A percentile compares a stretch with the other conserved stretches of the same genome.
These are phyloP conservation scores for Neopestalotiopsis clavispora DNA, from an alignment of 2,329 filamentous ascomycete species.

Conservation along the genomic window DNA sequence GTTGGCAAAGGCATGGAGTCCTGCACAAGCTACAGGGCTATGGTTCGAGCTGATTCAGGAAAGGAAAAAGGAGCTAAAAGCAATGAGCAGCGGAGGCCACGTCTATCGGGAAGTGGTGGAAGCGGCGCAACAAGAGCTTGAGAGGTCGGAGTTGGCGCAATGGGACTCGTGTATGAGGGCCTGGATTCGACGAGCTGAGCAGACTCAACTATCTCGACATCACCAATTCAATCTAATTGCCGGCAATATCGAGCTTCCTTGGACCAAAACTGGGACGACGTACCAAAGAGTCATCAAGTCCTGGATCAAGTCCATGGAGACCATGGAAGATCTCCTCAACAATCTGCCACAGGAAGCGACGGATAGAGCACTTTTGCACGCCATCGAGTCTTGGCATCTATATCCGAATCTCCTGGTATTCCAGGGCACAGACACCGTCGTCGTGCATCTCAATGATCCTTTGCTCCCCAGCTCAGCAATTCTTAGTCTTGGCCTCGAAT, in stretches of 20 bases:
- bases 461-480: background rate
- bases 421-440: background rate
- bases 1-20: background rate
- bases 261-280: background rate
- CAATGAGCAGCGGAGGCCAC: background rate
- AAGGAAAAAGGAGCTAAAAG: background rate
- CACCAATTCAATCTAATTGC: background rate
- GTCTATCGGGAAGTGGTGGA: background rate
- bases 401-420: background rate
- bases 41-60: background rate
- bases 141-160: background rate
- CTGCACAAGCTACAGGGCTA: background rate
- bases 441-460: background rate
- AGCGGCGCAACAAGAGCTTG: background rate
- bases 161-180: background rate
- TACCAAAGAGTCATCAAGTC: background rate
- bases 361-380: background rate
- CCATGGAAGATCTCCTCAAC: background rate
- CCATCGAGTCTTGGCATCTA: background rate
- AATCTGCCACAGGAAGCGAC: background rate
- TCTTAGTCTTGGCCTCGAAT: background rate
- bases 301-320: background rate
- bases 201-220: background rate
- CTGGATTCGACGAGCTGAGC: background rate
- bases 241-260: background rate